Conservation (phyloP, 2,329 filamentous ascomycete species). For the Xylaria multiplex region DNA sequence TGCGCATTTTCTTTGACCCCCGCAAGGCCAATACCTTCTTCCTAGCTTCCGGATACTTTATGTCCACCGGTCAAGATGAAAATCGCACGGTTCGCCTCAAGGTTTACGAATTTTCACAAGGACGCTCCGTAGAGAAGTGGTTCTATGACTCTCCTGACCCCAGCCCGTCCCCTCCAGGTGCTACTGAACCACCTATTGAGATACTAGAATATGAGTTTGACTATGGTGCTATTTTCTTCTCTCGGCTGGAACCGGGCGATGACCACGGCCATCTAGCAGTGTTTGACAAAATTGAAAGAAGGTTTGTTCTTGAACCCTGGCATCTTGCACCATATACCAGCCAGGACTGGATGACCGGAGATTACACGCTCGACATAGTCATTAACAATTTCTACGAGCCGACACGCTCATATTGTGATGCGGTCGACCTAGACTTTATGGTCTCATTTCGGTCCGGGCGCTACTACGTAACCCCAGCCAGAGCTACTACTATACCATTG, state of each 20-base stretch:
- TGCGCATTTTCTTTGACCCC: constrained; percentile 37
- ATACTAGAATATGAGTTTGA: constrained; percentile 23
- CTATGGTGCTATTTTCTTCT: constrained; percentile 19
- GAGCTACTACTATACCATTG: too few relatives aligned
- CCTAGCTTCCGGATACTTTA: constrained; percentile 35
- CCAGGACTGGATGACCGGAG: too few relatives aligned
- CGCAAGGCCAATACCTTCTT: constrained; percentile 35
- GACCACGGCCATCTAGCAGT: background rate
- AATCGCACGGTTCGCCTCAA: background rate
- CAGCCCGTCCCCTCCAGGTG: too few relatives aligned
- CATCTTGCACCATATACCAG: background rate
- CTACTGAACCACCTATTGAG: background rate
- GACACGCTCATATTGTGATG: too few relatives aligned
- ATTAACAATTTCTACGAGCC: too few relatives aligned
- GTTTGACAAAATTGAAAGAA: constrained; percentile 27
- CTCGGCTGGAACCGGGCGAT: rapidly evolving
- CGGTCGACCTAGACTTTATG: constrained; percentile 16
- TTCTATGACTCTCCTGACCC: background rate
- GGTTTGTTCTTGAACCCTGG: constrained; percentile 8
- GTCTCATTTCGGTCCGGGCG: background rate
- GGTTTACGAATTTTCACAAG: constrained; percentile 22
- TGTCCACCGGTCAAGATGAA: too few relatives aligned
- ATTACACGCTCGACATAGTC: too few relatives aligned
- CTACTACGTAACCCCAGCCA: too few relatives aligned
- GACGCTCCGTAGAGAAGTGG: constrained; percentile 13